Evolutionary conservation across 441 rosid genomes (phyloP), one percentile per base, ranked within the genome.

Genomic region (Flueggea neowawraea): DNA sequence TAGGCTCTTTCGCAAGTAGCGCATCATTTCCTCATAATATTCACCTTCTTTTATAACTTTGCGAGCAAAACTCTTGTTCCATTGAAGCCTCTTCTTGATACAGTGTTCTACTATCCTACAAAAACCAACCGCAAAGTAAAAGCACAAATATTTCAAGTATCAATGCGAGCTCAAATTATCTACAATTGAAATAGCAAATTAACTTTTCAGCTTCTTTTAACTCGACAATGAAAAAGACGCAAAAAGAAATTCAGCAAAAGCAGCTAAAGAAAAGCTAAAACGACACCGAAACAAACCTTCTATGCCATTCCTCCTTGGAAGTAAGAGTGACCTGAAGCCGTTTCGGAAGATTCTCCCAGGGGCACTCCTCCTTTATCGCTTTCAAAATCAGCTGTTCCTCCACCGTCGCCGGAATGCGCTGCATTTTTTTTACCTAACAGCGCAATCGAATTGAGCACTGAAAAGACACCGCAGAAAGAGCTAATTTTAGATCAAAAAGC

Each of bases 11-110:
- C 98, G 87, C 80, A 95, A 82, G 85, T 86, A 89, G 54, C 90
- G 87, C 95, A 95, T 84, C 98, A 95, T 86, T 61, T 89, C 98
- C 70, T 95, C 99, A 62, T 91, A 95, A 73, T 89, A 95, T 76
- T 91, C 98, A 66, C 88, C 80, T 86, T 95, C 99, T 80, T 85
- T 89, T 78, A 91, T 82, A 58, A 95, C 83, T 84, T 85, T 91
- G 63, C 96, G 83, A 44, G 91, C 95, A 67, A 89, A 95, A 78
- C 83, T 81, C 16, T 81, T 67, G 72, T 75, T 91, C 99, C 98
- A 95, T 8, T 73, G 83, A 16, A 84, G 87, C 75, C 98, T 86
- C 74, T 91, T 91, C 81, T 88, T 91, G 52, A 91, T 87, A 75
- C 98, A 91, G 60, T 89, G 92, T 55, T 87, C 95, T 47, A 76